These are phyloP conservation scores for Pilatotrama ljubarskyi DNA, from an alignment of 768 basidiomycete genomes.

Conservation along the genomic window DNA sequence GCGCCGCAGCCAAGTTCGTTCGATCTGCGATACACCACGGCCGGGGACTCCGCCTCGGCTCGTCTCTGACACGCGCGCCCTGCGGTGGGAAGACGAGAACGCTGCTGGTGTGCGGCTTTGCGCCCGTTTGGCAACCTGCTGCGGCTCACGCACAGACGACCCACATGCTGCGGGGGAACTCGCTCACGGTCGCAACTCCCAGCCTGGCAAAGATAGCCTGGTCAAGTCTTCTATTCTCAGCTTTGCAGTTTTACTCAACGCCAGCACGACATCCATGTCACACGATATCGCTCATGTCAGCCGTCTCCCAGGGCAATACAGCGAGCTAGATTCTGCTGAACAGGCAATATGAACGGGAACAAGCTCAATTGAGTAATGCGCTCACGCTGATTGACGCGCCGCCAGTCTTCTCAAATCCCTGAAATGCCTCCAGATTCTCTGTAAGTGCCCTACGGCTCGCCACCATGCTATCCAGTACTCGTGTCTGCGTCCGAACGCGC, in stretches of 20 bases:
- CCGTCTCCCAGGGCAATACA: no score
- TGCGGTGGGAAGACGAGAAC: background rate
- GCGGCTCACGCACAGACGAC: background rate
- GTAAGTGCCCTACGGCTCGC: no score
- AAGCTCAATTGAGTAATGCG: no score
- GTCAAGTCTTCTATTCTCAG: background rate
- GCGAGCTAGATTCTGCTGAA: no score
- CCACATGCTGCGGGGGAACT: slow-evolving; percentile 17
- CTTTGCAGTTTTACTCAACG: background rate
- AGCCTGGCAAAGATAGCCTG: background rate
- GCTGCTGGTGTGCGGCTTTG: background rate
- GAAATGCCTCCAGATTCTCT: no score
- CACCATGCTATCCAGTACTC: no score
- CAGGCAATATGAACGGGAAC: no score
- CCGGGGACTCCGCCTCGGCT: background rate
- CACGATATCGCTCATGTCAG: background rate
- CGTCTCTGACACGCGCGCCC: no score
- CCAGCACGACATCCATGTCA: background rate
- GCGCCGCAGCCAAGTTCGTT: background rate
- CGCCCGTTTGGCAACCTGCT: background rate
- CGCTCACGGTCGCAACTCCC: background rate
- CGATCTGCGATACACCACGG: background rate
- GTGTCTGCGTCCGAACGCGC: no score
- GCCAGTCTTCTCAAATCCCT: no score
- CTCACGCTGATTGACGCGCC: no score